Conservation (phyloP, 2,329 filamentous ascomycete genomes). For the Juglanconis oblonga region DNA sequence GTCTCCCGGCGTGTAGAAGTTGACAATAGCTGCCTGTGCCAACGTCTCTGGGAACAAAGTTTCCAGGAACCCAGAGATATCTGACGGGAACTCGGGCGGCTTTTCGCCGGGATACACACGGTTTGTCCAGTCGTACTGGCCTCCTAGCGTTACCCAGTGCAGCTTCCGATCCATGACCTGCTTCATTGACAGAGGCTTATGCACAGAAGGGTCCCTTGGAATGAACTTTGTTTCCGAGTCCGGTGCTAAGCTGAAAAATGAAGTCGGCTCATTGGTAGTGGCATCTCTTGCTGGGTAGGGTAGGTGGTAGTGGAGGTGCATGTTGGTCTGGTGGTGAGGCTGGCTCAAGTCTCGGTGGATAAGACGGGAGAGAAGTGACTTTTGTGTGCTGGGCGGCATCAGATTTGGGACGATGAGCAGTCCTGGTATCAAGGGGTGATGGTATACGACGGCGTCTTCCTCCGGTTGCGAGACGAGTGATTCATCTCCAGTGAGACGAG, state of each 20-base stretch:
- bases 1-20: constrained; percentile 87
- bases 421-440: constrained; percentile 67
- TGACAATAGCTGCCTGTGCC: constrained; percentile 88
- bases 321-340: constrained; percentile 76
- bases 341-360: constrained; percentile 66
- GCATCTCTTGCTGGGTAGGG: constrained; percentile 24
- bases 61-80: constrained; percentile 67
- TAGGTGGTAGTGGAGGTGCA: constrained; percentile 43
- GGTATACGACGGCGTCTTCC: constrained; percentile 53
- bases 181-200: constrained; percentile 68
- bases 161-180: constrained; percentile 76
- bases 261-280: constrained; percentile 25
- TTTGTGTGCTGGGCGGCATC: constrained; percentile 67
- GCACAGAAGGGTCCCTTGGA: constrained; percentile 70
- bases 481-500: constrained; percentile 34
- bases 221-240: constrained; percentile 52
- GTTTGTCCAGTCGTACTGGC: constrained; percentile 93
- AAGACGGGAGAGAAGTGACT: constrained; percentile 66
- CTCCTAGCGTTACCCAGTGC: constrained; percentile 91
- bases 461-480: constrained; percentile 28
- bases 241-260: constrained; percentile 54
- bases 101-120: constrained; percentile 71
- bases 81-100: constrained; percentile 70
- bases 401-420: constrained; percentile 75
- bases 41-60: constrained; percentile 72